These are phyloP conservation scores for Spathaspora sp. DNA, from an alignment of 805 yeast species.

Conservation along the genomic window DNA sequence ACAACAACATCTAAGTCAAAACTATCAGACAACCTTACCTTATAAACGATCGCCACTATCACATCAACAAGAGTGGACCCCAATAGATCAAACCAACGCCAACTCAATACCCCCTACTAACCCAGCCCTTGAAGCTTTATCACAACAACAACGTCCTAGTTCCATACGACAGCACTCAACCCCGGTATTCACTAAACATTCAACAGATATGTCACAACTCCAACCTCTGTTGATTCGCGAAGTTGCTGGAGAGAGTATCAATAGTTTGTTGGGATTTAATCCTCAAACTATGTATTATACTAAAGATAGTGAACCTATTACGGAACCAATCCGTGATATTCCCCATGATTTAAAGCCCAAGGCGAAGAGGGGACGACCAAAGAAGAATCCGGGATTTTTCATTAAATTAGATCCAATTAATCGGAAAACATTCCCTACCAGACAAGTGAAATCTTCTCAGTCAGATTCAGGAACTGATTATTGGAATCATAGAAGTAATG, in stretches of 20 bases:
- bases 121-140: neutral
- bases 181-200: neutral
- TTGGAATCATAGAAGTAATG: conserved; percentile 4
- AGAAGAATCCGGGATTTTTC: conserved; percentile 22
- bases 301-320: neutral
- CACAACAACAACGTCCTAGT: neutral
- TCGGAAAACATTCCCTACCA: conserved; percentile 1
- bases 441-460: conserved; percentile 13
- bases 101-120: neutral
- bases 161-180: conserved; percentile 1
- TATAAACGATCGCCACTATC: neutral
- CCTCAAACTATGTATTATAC: neutral
- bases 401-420: conserved; percentile 22
- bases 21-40: neutral
- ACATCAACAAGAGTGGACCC: neutral
- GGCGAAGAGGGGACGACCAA: conserved; percentile 9
- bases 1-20: neutral
- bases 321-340: neutral
- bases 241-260: neutral
- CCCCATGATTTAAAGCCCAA: conserved; percentile 2
- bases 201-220: neutral
- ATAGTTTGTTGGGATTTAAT: neutral
- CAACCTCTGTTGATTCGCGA: neutral
- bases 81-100: neutral
- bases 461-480: conserved; percentile 16